Evolutionary conservation across 495 filamentous ascomycete species (phyloP).

Genomic region (Cryomyces minteri): DNA sequence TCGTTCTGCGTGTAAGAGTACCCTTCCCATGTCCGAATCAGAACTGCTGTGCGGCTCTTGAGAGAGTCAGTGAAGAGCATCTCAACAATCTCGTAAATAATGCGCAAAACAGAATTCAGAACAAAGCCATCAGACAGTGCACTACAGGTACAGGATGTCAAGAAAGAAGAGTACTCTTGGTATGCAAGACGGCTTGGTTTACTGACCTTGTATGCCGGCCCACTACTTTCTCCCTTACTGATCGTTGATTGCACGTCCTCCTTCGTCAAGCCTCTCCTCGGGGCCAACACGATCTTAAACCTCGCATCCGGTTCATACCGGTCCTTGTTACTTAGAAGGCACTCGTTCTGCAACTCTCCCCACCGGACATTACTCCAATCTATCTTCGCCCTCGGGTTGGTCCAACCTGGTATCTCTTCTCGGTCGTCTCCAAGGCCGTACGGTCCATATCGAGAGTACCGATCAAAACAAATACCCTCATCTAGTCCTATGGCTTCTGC

Average conservation of each 20-base stretch:
- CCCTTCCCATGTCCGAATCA: slow-evolving; percentile 50
- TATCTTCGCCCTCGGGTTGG: slow-evolving; percentile 10
- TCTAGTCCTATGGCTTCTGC: slow-evolving; percentile 29
- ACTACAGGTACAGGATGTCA: no score
- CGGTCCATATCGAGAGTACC: slow-evolving; percentile 31
- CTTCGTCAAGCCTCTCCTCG: not conserved
- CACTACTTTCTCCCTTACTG: no score
- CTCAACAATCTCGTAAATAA: no score
- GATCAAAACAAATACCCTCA: slow-evolving; percentile 31
- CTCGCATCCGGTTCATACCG: slow-evolving; percentile 28
- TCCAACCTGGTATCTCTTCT: slow-evolving; percentile 12
- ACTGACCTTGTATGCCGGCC: no score
- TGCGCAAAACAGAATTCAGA: no score
- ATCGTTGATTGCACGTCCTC: no score
- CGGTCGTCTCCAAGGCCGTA: slow-evolving; percentile 30
- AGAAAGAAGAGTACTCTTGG: no score
- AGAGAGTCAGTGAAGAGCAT: no score
- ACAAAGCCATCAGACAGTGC: no score
- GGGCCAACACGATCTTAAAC: not conserved
- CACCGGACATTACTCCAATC: slow-evolving; percentile 54
- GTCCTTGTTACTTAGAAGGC: slow-evolving; percentile 39
- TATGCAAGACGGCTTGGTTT: no score
- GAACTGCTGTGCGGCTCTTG: slow-evolving; percentile 40
- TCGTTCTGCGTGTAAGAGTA: slow-evolving; percentile 55
- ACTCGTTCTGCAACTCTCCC: slow-evolving; percentile 48